Evolutionary conservation across 2,329 filamentous ascomycete species (phyloP).

Genomic region (Colletotrichum cereale): DNA sequence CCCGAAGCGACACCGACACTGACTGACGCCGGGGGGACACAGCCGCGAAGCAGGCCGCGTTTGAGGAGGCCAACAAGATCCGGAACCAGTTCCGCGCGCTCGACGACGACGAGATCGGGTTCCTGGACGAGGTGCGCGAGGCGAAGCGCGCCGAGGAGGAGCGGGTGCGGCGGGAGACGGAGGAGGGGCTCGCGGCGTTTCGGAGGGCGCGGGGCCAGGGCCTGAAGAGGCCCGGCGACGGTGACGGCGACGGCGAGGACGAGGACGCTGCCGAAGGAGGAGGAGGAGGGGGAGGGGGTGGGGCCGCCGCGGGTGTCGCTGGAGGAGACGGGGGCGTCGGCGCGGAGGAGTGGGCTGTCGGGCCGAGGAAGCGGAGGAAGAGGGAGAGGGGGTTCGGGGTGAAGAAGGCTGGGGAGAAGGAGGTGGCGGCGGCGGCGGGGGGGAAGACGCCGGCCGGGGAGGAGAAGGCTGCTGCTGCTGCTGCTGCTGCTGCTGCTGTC

Average conservation of each 20-base stretch:
- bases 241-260: constrained; percentile 30
- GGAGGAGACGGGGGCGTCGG: constrained; percentile 29
- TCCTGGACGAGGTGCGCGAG: constrained; percentile 71
- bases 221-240: constrained; percentile 34
- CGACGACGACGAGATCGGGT: constrained; percentile 84
- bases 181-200: constrained; percentile 69
- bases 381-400: constrained; percentile 52
- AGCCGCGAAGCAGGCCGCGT: constrained; percentile 86
- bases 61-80: constrained; percentile 79
- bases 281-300: constrained; percentile 44
- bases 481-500: background rate
- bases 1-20: background rate
- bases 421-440: constrained; percentile 42
- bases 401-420: constrained; percentile 40
- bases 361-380: constrained; percentile 56
- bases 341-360: constrained; percentile 49
- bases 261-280: constrained; percentile 30
- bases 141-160: constrained; percentile 67
- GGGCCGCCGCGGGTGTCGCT: constrained; percentile 41
- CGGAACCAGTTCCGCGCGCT: constrained; percentile 83
- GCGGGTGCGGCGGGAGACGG: constrained; percentile 65
- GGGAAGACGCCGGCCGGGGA: constrained; percentile 54
- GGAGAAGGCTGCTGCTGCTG: constrained; percentile 41
- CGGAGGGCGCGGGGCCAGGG: constrained; percentile 59
- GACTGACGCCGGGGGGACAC: background rate